Base-by-base conservation (phyloP, 495 filamentous ascomycete genomes). In the Penicillium mononematosum region DNA sequence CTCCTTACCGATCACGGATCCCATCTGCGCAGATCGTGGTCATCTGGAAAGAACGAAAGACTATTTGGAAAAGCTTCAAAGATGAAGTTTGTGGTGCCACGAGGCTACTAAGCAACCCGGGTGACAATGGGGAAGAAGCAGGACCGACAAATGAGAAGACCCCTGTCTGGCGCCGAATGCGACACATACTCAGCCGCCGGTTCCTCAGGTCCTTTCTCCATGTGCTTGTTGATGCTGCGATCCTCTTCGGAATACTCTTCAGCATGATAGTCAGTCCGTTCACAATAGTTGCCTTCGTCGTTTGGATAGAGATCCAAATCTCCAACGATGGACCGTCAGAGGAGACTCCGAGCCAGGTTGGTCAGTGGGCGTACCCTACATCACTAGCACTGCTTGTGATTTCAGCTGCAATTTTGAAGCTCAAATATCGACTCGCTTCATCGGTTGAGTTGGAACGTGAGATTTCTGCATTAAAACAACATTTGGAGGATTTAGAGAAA, bases 251-350 rank as follows among this genome's bases (percentile, higher is more conserved):
- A 0, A 41, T 72, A 0, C 1, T 68, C 0, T 69, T 74, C 22
- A 74, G 71, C 45, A 69, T 74, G 60, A 62, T 74, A 14, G 53
- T 68, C 39, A 74, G 71, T n/a, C 69, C 69, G 0, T 53, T 74
- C 1, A 72, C 71, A 0, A 66, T 66, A 2, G 57, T 72, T 12
- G 71, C 67, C 0, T 74, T 74, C 45, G 65, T 74, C 5, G 55
- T 50, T 5, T 74, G 69, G 69, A 65, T 68, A 10, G 71, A 74
- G 47, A 70, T 63, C 53, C 69, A 61, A 42, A 70, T 74, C 9
- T 51, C 58, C 25, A 64, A 72, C 20, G 71, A 74, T 43, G 69
- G 71, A 0, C 71, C 71, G 0, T 58, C 60, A 5, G 63, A 68
- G 43, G 69, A 72, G 48, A 60, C 53, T 34, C 67, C 68, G 3